Base-by-base conservation (phyloP, 2,329 filamentous ascomycete species). In the Paraphoma chrysanthemicola region DNA sequence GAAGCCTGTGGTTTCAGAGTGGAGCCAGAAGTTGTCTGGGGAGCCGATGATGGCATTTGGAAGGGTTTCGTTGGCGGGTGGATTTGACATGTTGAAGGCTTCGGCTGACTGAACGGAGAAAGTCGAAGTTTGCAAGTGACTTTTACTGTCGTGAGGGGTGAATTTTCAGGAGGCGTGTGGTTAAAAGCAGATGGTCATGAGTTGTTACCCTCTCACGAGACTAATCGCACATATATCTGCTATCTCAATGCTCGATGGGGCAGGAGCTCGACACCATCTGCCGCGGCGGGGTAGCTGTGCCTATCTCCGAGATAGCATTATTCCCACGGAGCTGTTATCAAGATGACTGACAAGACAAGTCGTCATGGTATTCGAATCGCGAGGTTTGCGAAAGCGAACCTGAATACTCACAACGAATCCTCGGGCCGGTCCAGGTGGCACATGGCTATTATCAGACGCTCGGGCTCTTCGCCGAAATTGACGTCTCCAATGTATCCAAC, bases 1-100 rank as follows among this genome's bases (percentile, higher is more conserved):
- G 67, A 82, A 82, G 46, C 79, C 80, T 10, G 65, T 74, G n/a
- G 54, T 54, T 2, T 74, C 71, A 38, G 77, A 77, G 63, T 81
- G 78, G 5, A 78, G 72, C 81, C 81, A 83, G 69, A 80, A 80
- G 63, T 77, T 79, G 14, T 68, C 61, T 9, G 66, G 56, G 41
- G 73, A 71, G 56, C 81, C 81, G 54, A 83, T 79, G 50, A 80
- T 56, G 36, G 77, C 69, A 66, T 74, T 75, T 36, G 70, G 69
- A 29, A 57, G 47, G 11, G 51, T 17, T 48, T 51, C 30, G 11
- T 23, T 16, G 29, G 54, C 18, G 18, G 31, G 31, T 14, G 36
- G 50, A 41, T 59, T 58, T 17, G 53, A 41, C 56, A 56, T 60
- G 18, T 33, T 41, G 17, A 31, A 18, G 41, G 17, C 2, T 17